Percentiles rank a stretch among this genome's conserved stretches.
Evolutionary conservation across 192 early-diverging fungal genomes (phyloP).

Genomic region (Backusella sp.): DNA sequence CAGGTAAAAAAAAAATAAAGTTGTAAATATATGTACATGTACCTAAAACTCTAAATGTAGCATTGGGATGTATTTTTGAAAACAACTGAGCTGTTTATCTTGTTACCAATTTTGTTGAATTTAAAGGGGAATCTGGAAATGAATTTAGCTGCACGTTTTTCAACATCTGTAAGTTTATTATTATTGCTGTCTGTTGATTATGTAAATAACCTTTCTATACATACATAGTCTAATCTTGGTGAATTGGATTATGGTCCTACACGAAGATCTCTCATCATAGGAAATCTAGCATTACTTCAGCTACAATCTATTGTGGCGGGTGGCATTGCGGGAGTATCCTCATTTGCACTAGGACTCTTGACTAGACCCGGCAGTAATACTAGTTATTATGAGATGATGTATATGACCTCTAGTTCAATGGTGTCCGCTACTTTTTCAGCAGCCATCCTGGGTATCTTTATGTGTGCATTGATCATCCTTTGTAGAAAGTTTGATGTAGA

Average conservation of each 20-base stretch:
- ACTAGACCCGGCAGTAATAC: slow-evolving; percentile 26
- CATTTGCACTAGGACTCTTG: slow-evolving; percentile 53
- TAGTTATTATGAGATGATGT: slow-evolving; percentile 38
- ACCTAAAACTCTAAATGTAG: slow-evolving; percentile 28
- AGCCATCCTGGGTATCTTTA: slow-evolving; percentile 66
- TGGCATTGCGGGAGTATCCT: slow-evolving; percentile 64
- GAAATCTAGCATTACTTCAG: slow-evolving; percentile 73
- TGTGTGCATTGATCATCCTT: slow-evolving; percentile 62
- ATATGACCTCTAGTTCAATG: slow-evolving; percentile 61
- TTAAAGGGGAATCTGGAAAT: slow-evolving; percentile 91
- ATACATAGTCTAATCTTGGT: slow-evolving; percentile 59
- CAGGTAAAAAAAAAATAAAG: slow-evolving; percentile 13
- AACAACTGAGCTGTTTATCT: slow-evolving; percentile 73
- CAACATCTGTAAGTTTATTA: slow-evolving; percentile 60
- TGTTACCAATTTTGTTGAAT: slow-evolving; percentile 80
- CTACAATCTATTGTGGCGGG: slow-evolving; percentile 70
- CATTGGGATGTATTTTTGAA: slow-evolving; percentile 64
- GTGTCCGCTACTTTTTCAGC: slow-evolving; percentile 65
- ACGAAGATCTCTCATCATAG: slow-evolving; percentile 56
- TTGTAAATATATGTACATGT: neutral
- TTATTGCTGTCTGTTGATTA: neutral
- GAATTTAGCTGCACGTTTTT: slow-evolving; percentile 79
- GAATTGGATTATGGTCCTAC: slow-evolving; percentile 49
- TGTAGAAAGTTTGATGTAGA: slow-evolving; percentile 65
- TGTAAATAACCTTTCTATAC: neutral